Evolutionary conservation across 441 rosid species (phyloP).

Genomic region (Erodium moschatum): DNA sequence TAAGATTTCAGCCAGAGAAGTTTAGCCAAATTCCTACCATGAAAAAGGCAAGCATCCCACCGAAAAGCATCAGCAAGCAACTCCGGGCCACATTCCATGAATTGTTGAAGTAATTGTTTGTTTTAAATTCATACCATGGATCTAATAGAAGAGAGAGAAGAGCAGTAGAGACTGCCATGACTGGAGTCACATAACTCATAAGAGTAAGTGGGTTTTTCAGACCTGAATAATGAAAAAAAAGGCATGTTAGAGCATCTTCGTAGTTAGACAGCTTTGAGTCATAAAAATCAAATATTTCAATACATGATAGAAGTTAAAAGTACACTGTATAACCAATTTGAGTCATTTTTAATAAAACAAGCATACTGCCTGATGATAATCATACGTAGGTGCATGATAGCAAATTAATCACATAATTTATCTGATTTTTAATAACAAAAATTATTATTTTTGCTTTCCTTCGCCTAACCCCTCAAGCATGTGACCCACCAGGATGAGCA

Average conservation of each 20-base stretch:
- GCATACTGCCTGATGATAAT: slow-evolving; percentile 6
- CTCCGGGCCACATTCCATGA: slow-evolving; percentile 67
- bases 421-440: not conserved
- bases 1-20: not conserved
- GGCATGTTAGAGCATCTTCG: not conserved
- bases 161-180: slow-evolving; percentile 78
- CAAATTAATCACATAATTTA: not conserved
- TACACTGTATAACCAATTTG: not conserved
- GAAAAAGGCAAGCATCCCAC: slow-evolving; percentile 88
- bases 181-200: slow-evolving; percentile 77
- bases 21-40: slow-evolving; percentile 49
- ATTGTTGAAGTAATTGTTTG: slow-evolving; percentile 63
- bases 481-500: not conserved
- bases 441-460: not conserved
- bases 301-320: not conserved
- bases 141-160: slow-evolving; percentile 75
- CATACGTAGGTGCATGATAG: not conserved
- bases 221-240: slow-evolving; percentile 37
- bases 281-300: not conserved
- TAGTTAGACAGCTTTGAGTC: not conserved
- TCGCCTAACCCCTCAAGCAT: not conserved
- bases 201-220: slow-evolving; percentile 80
- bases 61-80: slow-evolving; percentile 85
- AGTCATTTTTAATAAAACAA: not conserved
- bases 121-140: slow-evolving; percentile 79